phyloP scores from a whole-genome alignment of 371 early-diverging fungal species.

The Circinella minor region DNA sequence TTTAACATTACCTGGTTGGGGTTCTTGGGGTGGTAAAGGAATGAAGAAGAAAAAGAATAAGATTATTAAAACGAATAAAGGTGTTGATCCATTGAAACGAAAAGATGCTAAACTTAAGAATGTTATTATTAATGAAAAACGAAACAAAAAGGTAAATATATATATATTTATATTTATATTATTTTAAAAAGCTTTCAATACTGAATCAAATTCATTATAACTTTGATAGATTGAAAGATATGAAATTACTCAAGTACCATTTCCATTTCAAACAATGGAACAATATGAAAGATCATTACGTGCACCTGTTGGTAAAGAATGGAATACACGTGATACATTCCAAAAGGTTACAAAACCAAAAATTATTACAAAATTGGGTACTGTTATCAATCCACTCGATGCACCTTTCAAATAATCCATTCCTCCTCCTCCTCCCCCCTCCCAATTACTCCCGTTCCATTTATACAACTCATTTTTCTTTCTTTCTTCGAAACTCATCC shows the following conservation, averaged over 20 bases:
- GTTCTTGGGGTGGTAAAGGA: constrained; percentile 86
- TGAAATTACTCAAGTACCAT: constrained; percentile 74
- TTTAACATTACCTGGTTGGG: constrained; percentile 94
- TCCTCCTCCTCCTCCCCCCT: background rate
- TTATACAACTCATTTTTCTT: no score
- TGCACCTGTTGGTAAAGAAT: constrained; percentile 92
- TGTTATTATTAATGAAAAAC: constrained; percentile 93
- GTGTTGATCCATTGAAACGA: constrained; percentile 70
- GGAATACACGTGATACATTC: constrained; percentile 85
- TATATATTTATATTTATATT: background rate
- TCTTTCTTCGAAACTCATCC: no score
- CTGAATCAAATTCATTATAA: constrained; percentile 3
- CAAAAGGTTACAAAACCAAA: constrained; percentile 79
- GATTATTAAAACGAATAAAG: constrained; percentile 46
- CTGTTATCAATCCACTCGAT: constrained; percentile 84
- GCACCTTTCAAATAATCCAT: constrained; percentile 26
- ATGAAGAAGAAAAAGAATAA: constrained; percentile 64
- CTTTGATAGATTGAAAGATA: constrained; percentile 70
- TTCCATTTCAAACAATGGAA: constrained; percentile 82
- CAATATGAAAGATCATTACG: constrained; percentile 89
- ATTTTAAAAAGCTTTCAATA: constrained; percentile 12
- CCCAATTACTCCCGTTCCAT: no score
- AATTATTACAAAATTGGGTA: constrained; percentile 84
- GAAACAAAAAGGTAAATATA: constrained; percentile 70
- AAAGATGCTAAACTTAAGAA: constrained; percentile 81